phyloP scores from a whole-genome alignment of 1,284 basidiomycete genomes.

The Golubevia sp. region DNA sequence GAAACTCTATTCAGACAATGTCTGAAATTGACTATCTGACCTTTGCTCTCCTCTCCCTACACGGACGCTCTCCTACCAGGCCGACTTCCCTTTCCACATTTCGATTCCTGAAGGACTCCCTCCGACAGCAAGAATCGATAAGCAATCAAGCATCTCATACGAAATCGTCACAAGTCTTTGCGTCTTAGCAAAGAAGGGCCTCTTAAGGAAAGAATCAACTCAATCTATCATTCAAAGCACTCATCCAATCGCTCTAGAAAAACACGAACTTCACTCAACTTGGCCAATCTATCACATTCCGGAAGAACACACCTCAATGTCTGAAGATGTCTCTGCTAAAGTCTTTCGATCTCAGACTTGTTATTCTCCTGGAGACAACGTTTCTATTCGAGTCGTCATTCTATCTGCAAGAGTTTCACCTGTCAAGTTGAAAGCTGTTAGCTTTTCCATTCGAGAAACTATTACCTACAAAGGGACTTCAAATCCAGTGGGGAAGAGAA shows the following conservation, averaged over 20 bases:
- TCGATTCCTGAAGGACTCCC: constrained; percentile 51
- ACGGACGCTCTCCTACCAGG: too few species aligned
- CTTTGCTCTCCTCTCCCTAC: too few species aligned
- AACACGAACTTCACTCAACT: constrained; percentile 56
- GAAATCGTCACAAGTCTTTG: constrained; percentile 53
- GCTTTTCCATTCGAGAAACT: constrained; percentile 41
- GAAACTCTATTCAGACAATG: too few species aligned
- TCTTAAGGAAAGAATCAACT: constrained; percentile 30
- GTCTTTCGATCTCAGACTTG: constrained; percentile 32
- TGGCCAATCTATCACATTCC: constrained; percentile 51
- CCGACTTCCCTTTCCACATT: constrained; percentile 40
- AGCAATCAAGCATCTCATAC: constrained; percentile 47
- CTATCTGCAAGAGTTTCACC: constrained; percentile 29
- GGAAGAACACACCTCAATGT: constrained; percentile 28
- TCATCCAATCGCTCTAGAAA: constrained; percentile 46
- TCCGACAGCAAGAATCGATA: constrained; percentile 47
- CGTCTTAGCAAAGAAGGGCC: constrained; percentile 33
- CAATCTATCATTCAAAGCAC: constrained; percentile 45
- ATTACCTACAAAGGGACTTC: constrained; percentile 44
- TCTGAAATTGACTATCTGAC: too few species aligned
- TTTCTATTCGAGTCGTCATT: constrained; percentile 41
- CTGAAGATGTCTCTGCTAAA: constrained; percentile 18
- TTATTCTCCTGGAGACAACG: constrained; percentile 42
- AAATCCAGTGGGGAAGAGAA: constrained; percentile 10
- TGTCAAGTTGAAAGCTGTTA: constrained; percentile 48